Percentiles rank a stretch among this genome's conserved stretches.
phyloP scores from a whole-genome alignment of 495 filamentous ascomycete species.

The Daldinia childiae region DNA sequence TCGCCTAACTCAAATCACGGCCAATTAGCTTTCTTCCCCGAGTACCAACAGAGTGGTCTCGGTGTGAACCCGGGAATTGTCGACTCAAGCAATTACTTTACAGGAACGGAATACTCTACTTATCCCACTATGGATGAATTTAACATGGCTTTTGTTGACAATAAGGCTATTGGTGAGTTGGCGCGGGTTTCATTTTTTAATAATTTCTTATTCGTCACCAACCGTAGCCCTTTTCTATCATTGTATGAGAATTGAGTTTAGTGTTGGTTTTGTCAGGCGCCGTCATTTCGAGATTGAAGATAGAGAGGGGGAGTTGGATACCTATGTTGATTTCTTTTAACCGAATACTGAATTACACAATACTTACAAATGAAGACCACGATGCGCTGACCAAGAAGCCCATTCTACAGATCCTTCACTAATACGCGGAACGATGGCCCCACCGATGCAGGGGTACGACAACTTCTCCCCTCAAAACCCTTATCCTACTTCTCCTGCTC shows the following conservation, averaged over 20 bases:
- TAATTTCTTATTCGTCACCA: background rate
- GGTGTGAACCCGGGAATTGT: constrained; percentile 74
- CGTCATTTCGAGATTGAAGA: too few relatives aligned
- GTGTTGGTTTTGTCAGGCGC: too few relatives aligned
- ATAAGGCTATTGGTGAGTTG: constrained; percentile 84
- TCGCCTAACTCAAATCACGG: constrained; percentile 78
- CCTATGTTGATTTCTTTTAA: background rate
- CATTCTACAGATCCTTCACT: constrained; percentile 55
- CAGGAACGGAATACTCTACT: constrained; percentile 65
- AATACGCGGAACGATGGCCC: constrained; percentile 55
- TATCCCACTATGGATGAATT: constrained; percentile 60
- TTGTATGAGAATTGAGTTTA: background rate
- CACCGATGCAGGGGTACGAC: constrained; percentile 55
- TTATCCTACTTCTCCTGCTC: constrained; percentile 57
- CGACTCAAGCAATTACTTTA: constrained; percentile 65
- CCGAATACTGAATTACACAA: constrained; percentile 5
- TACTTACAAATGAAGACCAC: constrained; percentile 17
- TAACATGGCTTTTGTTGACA: constrained; percentile 65
- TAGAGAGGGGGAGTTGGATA: too few relatives aligned
- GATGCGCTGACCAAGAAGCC: constrained; percentile 46
- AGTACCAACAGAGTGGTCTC: constrained; percentile 72
- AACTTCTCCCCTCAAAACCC: constrained; percentile 53
- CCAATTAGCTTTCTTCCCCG: constrained; percentile 64
- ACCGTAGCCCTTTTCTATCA: constrained; percentile 1
- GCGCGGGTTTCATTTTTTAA: constrained; percentile 44